phyloP scores from a whole-genome alignment of 331 rosid species.

The Cydonia oblonga region DNA sequence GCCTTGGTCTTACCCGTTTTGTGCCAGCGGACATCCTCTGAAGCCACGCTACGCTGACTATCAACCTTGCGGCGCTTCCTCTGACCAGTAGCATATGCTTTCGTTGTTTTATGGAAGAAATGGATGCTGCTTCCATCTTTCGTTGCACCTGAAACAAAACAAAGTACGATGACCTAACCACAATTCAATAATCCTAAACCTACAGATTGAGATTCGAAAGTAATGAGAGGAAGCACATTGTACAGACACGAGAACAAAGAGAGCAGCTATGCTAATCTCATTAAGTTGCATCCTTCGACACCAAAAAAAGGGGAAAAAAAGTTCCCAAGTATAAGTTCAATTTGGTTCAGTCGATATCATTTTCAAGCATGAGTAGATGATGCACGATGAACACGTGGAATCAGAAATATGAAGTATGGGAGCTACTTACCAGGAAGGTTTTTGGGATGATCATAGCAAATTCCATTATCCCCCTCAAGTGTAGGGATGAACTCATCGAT shows the following conservation, averaged over 20 bases:
- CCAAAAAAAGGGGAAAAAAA: too few relatives aligned
- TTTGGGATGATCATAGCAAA: constrained; percentile 77
- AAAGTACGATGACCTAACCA: background rate
- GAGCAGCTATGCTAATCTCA: background rate
- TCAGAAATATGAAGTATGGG: background rate
- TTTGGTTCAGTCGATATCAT: background rate
- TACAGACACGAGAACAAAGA: background rate
- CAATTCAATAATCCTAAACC: background rate
- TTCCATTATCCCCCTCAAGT: constrained; percentile 54
- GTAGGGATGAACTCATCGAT: constrained; percentile 79
- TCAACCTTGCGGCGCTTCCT: constrained; percentile 80
- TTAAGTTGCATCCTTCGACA: background rate
- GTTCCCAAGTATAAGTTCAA: background rate
- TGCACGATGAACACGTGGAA: background rate
- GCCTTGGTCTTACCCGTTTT: constrained; percentile 85
- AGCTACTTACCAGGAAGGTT: constrained; percentile 72
- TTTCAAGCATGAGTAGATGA: background rate
- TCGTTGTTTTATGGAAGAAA: constrained; percentile 56
- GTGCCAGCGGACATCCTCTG: constrained; percentile 82
- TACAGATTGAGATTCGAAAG: background rate
- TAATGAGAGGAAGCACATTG: background rate
- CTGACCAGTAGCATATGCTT: constrained; percentile 75
- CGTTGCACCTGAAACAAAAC: constrained; percentile 51
- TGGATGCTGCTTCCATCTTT: constrained; percentile 69
- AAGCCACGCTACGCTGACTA: constrained; percentile 25